phyloP scores from a whole-genome alignment of 2,329 filamentous ascomycete species.

The Cladosporium cucumerinum region DNA sequence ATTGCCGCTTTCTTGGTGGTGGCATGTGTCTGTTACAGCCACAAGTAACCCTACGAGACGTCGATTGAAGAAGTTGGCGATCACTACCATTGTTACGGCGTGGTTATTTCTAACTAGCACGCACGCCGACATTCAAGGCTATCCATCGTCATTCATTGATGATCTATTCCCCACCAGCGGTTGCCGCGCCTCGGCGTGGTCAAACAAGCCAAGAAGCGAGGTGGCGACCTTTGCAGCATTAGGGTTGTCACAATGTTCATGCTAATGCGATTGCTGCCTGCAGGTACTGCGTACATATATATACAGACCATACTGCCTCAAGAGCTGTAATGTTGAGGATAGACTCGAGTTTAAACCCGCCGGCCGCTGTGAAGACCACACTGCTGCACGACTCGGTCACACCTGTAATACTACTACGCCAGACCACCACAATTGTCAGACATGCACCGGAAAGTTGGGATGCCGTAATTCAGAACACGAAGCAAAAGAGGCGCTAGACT shows the following conservation, averaged over 20 bases:
- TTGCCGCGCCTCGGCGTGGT: neutral
- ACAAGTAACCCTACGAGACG: neutral
- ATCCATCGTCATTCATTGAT: neutral
- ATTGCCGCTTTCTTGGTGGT: neutral
- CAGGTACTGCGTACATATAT: neutral
- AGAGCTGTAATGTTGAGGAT: neutral
- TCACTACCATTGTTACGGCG: neutral
- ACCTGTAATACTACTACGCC: neutral
- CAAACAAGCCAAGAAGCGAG: slow-evolving; percentile 7
- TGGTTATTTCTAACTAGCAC: neutral
- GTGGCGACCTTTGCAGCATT: neutral
- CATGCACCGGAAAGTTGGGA: neutral
- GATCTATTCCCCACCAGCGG: neutral
- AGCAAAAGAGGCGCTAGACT: neutral
- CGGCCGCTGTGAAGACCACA: neutral
- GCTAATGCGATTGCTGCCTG: neutral
- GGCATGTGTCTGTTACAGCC: neutral
- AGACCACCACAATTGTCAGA: neutral
- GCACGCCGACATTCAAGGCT: neutral
- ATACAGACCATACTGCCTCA: neutral
- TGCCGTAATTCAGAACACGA: slow-evolving; percentile 1
- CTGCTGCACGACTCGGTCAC: neutral
- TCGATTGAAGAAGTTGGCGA: neutral
- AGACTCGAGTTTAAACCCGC: neutral
- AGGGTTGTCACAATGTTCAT: neutral